These are phyloP conservation scores for Tubosaeta sp. DNA, from an alignment of 768 basidiomycete species.

Conservation along the genomic window DNA sequence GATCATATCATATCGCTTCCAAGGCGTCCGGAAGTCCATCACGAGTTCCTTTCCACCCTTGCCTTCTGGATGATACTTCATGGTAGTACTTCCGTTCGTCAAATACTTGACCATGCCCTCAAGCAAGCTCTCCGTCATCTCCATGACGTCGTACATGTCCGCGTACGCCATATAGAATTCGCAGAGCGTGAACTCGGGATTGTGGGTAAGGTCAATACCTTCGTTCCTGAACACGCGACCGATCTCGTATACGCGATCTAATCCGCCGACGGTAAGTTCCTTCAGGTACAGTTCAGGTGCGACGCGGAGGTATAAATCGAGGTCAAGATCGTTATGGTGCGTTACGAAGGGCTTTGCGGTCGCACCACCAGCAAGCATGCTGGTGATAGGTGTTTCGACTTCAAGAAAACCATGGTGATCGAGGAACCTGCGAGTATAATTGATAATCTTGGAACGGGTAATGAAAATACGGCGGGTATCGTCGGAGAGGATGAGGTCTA, in stretches of 20 bases:
- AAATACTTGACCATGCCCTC: slow-evolving; percentile 88
- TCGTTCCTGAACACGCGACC: slow-evolving; percentile 98
- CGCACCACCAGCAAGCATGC: slow-evolving; percentile 92
- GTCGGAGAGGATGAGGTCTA: slow-evolving; percentile 94
- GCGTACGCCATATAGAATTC: slow-evolving; percentile 99
- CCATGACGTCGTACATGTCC: slow-evolving; percentile 99
- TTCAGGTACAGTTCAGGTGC: slow-evolving; percentile 98
- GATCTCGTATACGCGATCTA: slow-evolving; percentile 98
- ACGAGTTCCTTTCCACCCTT: slow-evolving; percentile 73
- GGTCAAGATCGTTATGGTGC: slow-evolving; percentile 96
- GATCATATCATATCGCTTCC: slow-evolving; percentile 99
- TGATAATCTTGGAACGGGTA: slow-evolving; percentile 84
- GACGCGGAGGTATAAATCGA: slow-evolving; percentile 95
- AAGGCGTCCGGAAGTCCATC: slow-evolving; percentile 88
- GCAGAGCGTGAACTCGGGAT: slow-evolving; percentile 99
- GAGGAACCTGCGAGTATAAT: slow-evolving; percentile 88
- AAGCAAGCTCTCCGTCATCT: slow-evolving; percentile 86
- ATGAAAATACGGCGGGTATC: slow-evolving; percentile 87
- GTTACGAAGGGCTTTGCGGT: slow-evolving; percentile 99
- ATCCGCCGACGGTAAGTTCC: slow-evolving; percentile 92
- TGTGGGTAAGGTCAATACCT: slow-evolving; percentile 97
- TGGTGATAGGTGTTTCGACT: slow-evolving; percentile 98
- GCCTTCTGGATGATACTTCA: slow-evolving; percentile 91
- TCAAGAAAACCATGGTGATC: slow-evolving; percentile 94
- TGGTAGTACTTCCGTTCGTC: slow-evolving; percentile 72